Conservation (phyloP, 257 asterid species). For the Hygrophila difformis region DNA sequence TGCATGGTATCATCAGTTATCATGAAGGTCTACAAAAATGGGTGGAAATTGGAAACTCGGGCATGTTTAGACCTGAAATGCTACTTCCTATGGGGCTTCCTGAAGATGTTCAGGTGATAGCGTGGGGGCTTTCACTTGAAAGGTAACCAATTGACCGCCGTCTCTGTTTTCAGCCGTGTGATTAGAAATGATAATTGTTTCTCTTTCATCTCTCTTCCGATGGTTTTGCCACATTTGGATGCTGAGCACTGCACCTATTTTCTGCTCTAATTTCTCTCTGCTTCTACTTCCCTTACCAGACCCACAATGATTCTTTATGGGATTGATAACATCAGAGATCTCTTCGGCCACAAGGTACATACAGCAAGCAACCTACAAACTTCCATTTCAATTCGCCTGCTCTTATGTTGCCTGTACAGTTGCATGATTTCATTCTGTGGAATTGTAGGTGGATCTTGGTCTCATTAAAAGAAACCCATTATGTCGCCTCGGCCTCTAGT, state of each 20-base stretch:
- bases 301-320: conserved; percentile 96
- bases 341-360: conserved; percentile 87
- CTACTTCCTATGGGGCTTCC: conserved; percentile 96
- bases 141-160: conserved; percentile 32
- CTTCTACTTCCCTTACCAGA: conserved; percentile 24
- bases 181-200: no score
- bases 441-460: conserved; percentile 76
- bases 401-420: background rate
- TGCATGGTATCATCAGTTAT: conserved; percentile 32
- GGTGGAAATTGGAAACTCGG: conserved; percentile 98
- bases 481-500: conserved; percentile 59
- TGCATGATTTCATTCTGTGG: background rate
- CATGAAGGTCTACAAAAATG: conserved; percentile 91
- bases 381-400: background rate
- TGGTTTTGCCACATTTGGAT: no score
- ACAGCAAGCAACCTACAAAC: background rate
- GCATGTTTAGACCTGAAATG: conserved; percentile 99
- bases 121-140: conserved; percentile 99
- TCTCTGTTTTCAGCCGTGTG: background rate
- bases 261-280: background rate
- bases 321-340: conserved; percentile 87
- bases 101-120: conserved; percentile 89
- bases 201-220: no score
- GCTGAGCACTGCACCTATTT: background rate
- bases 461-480: conserved; percentile 71